Conservation (phyloP, 2,329 filamentous ascomycete species). For the Verticillium isaacii region DNA sequence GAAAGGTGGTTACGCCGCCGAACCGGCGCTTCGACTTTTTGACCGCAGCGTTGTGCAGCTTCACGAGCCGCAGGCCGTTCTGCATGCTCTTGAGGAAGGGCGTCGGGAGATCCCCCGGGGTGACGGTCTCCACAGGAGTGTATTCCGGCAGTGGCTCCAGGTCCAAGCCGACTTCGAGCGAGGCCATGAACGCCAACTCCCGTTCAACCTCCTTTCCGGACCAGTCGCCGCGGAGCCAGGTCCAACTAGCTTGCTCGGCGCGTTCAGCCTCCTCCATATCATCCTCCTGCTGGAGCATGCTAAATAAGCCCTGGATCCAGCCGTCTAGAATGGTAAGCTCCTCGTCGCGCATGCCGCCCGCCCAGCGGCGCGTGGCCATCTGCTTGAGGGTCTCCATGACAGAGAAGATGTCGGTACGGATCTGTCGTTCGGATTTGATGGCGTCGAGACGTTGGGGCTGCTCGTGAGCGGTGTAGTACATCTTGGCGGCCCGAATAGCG, state of each 20-base stretch:
- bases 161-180: constrained; percentile 58
- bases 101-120: constrained; percentile 52
- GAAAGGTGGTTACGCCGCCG: constrained; percentile 81
- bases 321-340: constrained; percentile 70
- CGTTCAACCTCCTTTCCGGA: constrained; percentile 67
- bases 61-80: constrained; percentile 76
- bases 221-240: constrained; percentile 80
- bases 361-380: constrained; percentile 84
- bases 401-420: constrained; percentile 76
- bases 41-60: constrained; percentile 85
- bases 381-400: constrained; percentile 90
- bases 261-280: constrained; percentile 69
- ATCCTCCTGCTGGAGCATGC: constrained; percentile 73
- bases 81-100: constrained; percentile 70
- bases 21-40: constrained; percentile 81
- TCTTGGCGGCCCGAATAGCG: constrained; percentile 91
- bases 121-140: constrained; percentile 40
- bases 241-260: constrained; percentile 68
- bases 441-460: constrained; percentile 77
- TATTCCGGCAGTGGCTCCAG: constrained; percentile 62
- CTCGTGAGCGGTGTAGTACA: constrained; percentile 93
- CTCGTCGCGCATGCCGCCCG: constrained; percentile 71
- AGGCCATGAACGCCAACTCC: constrained; percentile 75
- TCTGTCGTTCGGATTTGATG: constrained; percentile 81
- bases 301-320: constrained; percentile 77